A percentile compares a stretch with the other conserved stretches of the same genome.
These are phyloP conservation scores for Pseudogymnoascus sp. DNA, from an alignment of 2,329 filamentous ascomycete species.

Conservation along the genomic window DNA sequence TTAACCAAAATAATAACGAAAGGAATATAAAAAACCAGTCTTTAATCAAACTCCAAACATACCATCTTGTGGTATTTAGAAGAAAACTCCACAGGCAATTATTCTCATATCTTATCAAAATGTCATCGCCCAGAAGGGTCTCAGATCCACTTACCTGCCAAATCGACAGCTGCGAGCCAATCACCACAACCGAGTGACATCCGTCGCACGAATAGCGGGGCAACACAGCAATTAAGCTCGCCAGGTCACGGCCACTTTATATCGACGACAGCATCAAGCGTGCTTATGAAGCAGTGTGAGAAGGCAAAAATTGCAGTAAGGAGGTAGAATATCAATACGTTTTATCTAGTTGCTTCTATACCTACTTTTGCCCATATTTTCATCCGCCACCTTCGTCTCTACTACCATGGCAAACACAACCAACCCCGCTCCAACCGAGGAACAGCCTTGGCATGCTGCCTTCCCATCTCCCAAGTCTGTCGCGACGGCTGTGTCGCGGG, in stretches of 20 bases:
- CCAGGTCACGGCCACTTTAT: neutral
- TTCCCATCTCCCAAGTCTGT: conserved; percentile 12
- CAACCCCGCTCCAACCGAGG: neutral
- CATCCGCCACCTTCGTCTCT: neutral
- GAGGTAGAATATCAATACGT: neutral
- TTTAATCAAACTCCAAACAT: neutral
- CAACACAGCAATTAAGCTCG: neutral
- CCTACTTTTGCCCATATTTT: neutral
- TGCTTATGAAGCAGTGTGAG: neutral
- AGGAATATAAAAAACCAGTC: too few relatives aligned
- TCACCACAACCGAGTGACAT: neutral
- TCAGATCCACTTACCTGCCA: neutral
- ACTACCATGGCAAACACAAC: neutral
- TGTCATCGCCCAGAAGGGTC: neutral
- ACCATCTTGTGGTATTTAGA: neutral
- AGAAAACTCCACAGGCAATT: neutral
- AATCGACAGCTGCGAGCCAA: neutral
- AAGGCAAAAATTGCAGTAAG: neutral
- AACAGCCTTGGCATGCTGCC: conserved; percentile 13
- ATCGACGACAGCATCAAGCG: neutral
- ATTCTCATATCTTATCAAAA: conserved; percentile 3
- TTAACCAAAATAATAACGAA: neutral
- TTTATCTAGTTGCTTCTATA: neutral
- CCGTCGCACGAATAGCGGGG: neutral
- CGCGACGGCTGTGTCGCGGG: neutral